A percentile compares a stretch with the other conserved stretches of the same genome.
Conservation (phyloP, 306 rosid genomes). For the Mucuna pruriens region DNA sequence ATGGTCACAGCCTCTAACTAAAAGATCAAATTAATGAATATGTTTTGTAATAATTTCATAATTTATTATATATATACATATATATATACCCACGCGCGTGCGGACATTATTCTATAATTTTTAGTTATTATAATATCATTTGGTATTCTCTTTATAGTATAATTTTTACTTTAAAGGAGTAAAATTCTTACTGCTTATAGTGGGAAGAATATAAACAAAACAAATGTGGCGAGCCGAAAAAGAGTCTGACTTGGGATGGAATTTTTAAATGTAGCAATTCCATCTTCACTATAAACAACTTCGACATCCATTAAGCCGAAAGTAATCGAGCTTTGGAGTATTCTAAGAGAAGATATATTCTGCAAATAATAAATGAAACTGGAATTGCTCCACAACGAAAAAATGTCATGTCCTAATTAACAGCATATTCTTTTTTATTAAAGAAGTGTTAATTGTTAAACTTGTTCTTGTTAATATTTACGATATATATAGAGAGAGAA, state of each 20-base stretch:
- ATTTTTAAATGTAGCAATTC: not conserved
- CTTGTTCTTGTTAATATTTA: too few relatives aligned
- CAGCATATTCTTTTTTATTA: not conserved
- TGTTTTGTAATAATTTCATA: not conserved
- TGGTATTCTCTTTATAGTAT: too few relatives aligned
- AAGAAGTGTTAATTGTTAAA: too few relatives aligned
- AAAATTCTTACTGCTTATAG: not conserved
- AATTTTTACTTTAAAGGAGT: not conserved
- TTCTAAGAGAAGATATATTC: not conserved
- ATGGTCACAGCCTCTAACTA: not conserved
- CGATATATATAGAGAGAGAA: too few relatives aligned
- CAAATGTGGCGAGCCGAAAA: conserved; percentile 29
- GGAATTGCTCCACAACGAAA: not conserved
- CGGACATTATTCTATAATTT: too few relatives aligned
- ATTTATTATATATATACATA: not conserved
- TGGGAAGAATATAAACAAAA: too few relatives aligned
- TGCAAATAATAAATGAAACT: not conserved
- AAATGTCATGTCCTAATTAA: not conserved
- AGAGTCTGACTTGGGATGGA: not conserved
- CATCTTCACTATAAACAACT: not conserved
- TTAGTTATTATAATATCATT: too few relatives aligned
- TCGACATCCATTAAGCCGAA: not conserved
- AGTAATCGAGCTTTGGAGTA: not conserved
- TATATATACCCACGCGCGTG: not conserved
- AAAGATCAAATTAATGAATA: not conserved